Base-by-base conservation (phyloP, 2,329 filamentous ascomycete genomes). In the Pochonia chlamydosporia region DNA sequence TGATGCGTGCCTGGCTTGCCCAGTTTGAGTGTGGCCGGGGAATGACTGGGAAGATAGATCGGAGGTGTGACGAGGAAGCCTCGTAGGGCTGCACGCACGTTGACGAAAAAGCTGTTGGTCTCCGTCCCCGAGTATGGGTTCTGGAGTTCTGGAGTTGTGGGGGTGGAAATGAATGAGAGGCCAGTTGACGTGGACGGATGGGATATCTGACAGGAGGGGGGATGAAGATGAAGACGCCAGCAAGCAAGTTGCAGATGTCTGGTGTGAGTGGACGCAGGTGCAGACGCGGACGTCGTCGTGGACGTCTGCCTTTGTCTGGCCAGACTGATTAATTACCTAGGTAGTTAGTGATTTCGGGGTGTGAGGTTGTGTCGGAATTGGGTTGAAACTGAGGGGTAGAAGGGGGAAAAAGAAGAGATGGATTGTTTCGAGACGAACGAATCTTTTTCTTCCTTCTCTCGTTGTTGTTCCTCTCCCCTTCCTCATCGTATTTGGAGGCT, bases 51-150 rank as follows among this genome's bases (percentile, higher is more conserved):
- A 14, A 33, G 10, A 14, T 18, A 8, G 26, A 20, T 33, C 20
- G 40, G 31, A 45, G 20, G 36, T 39, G 49, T 50, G 45, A 48
- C 45, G 49, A 48, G 45, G 39, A 42, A 24, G 45, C 49, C 44
- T 50, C 41, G 48, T 50, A 50, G 48, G 44, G 48, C 48, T 47
- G 48, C 37, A 37, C 45, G 31, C 39, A 37, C 20, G 26, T 11
- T 35, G 13, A 37, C 13, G 10, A 8, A 43, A 35, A n/a, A n/a
- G n/a, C n/a, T n/a, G n/a, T n/a, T n/a, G n/a, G n/a, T n/a, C n/a
- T n/a, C n/a, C n/a, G n/a, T n/a, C n/a, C n/a, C n/a, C n/a, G n/a
- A n/a, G n/a, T n/a, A n/a, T n/a, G n/a, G 11, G n/a, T 6, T 30
- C 14, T 42, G 23, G n/a, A 2, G 33, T 16, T 36, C 26, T 28